Percentiles rank a stretch among this genome's conserved stretches.
These are phyloP conservation scores for Arthrobotrys entomopaga DNA, from an alignment of 2,329 filamentous ascomycete genomes.

Conservation along the genomic window DNA sequence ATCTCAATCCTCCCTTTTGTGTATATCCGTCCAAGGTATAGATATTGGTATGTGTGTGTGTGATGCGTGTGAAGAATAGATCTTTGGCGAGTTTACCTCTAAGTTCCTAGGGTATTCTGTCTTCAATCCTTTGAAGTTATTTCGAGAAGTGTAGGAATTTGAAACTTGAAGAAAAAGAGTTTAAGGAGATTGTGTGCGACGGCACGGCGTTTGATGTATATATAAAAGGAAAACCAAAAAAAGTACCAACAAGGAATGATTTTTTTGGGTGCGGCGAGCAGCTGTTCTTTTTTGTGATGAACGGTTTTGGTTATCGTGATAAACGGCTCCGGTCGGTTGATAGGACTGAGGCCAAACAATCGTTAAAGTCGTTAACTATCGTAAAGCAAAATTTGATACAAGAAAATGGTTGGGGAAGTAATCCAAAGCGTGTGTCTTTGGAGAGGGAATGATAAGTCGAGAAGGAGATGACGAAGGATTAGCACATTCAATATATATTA, in stretches of 20 bases:
- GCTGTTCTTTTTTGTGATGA: constrained; percentile 55
- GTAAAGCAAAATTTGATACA: constrained; percentile 55
- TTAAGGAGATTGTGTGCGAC: constrained; percentile 51
- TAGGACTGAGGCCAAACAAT: constrained; percentile 38
- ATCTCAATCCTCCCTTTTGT: constrained; percentile 20
- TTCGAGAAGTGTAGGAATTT: constrained; percentile 1
- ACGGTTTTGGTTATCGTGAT: constrained; percentile 47
- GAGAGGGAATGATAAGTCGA: background rate
- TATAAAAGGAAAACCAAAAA: constrained; percentile 10
- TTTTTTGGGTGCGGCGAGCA: constrained; percentile 53
- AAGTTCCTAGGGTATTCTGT: constrained; percentile 6
- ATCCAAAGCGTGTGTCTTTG: constrained; percentile 6
- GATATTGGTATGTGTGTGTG: constrained; percentile 16
- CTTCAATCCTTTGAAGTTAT: constrained; percentile 11
- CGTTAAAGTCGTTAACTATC: constrained; percentile 51
- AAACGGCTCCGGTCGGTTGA: constrained; percentile 31
- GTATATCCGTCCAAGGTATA: constrained; percentile 38
- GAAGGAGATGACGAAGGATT: constrained; percentile 7
- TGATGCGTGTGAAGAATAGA: background rate
- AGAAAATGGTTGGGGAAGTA: constrained; percentile 38
- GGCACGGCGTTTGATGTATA: constrained; percentile 36
- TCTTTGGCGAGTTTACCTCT: constrained; percentile 8
- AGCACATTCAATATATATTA: background rate
- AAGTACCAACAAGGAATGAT: constrained; percentile 34
- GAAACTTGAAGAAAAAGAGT: constrained; percentile 13